phyloP scores from a whole-genome alignment of 768 basidiomycete species.

The Infundibulicybe gibba region DNA sequence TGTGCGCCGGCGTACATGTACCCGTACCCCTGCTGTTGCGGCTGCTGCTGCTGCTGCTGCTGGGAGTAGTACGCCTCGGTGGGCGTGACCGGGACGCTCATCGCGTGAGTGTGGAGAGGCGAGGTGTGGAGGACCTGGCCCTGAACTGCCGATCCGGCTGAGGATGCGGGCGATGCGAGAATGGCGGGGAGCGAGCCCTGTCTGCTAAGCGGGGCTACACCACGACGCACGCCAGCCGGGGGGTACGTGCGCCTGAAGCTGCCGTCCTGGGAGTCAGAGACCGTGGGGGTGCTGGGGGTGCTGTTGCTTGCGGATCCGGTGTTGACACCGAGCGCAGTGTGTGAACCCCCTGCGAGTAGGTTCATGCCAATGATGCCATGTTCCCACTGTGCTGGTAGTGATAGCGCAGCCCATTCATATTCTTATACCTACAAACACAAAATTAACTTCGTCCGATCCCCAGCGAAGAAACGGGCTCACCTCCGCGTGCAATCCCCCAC shows the following conservation, averaged over 20 bases:
- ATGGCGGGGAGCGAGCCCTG: background rate
- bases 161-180: no score
- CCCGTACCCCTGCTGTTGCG: constrained; percentile 11
- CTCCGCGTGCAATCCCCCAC: constrained; percentile 83
- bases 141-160: background rate
- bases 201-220: background rate
- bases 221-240: constrained; percentile 34
- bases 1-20: background rate
- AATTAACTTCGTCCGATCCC: no score
- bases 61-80: background rate
- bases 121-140: background rate
- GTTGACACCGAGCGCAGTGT: constrained; percentile 11
- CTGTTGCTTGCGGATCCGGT: no score
- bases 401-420: constrained; percentile 96
- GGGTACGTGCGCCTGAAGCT: no score
- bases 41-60: constrained; percentile 13
- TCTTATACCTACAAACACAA: constrained; percentile 61
- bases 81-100: constrained; percentile 26
- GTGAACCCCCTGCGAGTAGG: constrained; percentile 74
- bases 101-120: constrained; percentile 5
- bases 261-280: no score
- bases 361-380: constrained; percentile 89
- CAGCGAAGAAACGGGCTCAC: no score
- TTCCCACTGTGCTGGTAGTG: constrained; percentile 97
- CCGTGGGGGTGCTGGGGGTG: no score